These are phyloP conservation scores for Fusarium transvaalense DNA, from an alignment of 2,329 filamentous ascomycete genomes.

Conservation along the genomic window DNA sequence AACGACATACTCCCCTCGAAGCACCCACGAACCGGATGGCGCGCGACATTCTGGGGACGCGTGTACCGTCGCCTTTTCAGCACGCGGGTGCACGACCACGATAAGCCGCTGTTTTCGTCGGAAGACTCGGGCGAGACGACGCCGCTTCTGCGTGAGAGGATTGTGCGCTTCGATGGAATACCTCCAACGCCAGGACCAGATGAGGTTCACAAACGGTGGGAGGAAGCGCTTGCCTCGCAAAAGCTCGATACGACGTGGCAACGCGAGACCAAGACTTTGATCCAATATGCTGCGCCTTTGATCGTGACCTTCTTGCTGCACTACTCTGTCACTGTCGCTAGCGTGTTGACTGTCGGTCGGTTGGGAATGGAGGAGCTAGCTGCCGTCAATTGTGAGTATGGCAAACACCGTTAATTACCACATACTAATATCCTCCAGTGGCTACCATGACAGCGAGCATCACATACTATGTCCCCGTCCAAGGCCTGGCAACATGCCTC, in stretches of 20 bases:
- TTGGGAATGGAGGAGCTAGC: slow-evolving; percentile 71
- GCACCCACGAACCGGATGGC: slow-evolving; percentile 13
- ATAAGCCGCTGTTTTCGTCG: slow-evolving; percentile 3
- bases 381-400: slow-evolving; percentile 53
- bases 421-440: slow-evolving; percentile 37
- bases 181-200: slow-evolving; percentile 28
- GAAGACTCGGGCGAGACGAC: slow-evolving; percentile 21
- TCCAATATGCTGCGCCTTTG: slow-evolving; percentile 75
- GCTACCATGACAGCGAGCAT: slow-evolving; percentile 82
- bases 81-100: slow-evolving; percentile 31
- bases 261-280: slow-evolving; percentile 83
- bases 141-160: slow-evolving; percentile 1
- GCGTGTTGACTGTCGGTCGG: slow-evolving; percentile 79
- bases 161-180: slow-evolving; percentile 15
- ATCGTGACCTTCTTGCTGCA: slow-evolving; percentile 78
- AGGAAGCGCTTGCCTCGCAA: slow-evolving; percentile 82
- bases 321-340: slow-evolving; percentile 81
- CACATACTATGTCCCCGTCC: slow-evolving; percentile 79
- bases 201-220: slow-evolving; percentile 64
- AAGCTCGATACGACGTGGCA: slow-evolving; percentile 89
- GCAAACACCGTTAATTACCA: accelerated
- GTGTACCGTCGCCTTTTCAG: slow-evolving; percentile 36
- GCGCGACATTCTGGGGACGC: background rate
- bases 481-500: slow-evolving; percentile 84
- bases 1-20: slow-evolving; percentile 38